These are phyloP conservation scores for Kingdonia uniflora DNA, from an alignment of 164 flowering plant species.

Conservation along the genomic window DNA sequence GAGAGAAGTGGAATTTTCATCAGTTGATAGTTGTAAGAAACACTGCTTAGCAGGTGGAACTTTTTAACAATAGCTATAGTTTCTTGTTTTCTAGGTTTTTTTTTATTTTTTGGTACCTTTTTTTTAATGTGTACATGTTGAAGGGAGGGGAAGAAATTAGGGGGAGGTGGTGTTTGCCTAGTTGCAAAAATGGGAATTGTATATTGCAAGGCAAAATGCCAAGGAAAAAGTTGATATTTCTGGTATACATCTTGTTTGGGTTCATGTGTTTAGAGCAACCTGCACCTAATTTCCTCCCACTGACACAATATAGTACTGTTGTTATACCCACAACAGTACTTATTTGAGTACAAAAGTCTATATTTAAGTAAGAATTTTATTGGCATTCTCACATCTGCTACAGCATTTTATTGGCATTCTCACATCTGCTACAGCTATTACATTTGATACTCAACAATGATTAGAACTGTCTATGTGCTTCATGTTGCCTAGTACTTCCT, in stretches of 20 bases:
- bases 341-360: no score
- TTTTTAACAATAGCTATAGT: constrained; percentile 18
- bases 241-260: neutral
- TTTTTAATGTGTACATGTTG: constrained; percentile 19
- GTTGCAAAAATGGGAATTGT: constrained; percentile 25
- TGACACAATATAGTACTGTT: no score
- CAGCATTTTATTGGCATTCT: no score
- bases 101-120: constrained; percentile 5
- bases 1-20: constrained; percentile 38
- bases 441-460: no score
- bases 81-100: constrained; percentile 2
- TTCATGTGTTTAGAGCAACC: no score
- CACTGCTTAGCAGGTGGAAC: constrained; percentile 38
- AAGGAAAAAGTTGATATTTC: constrained; percentile 19
- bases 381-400: no score
- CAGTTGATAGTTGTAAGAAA: constrained; percentile 43
- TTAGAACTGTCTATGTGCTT: no score
- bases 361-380: no score
- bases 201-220: constrained; percentile 18
- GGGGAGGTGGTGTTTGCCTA: constrained; percentile 21
- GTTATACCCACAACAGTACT: no score
- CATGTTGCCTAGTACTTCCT: no score
- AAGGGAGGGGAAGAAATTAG: constrained; percentile 2
- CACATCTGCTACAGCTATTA: no score
- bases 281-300: no score